phyloP scores from a whole-genome alignment of 345 rosid species.

The Dovyalis caffra region DNA sequence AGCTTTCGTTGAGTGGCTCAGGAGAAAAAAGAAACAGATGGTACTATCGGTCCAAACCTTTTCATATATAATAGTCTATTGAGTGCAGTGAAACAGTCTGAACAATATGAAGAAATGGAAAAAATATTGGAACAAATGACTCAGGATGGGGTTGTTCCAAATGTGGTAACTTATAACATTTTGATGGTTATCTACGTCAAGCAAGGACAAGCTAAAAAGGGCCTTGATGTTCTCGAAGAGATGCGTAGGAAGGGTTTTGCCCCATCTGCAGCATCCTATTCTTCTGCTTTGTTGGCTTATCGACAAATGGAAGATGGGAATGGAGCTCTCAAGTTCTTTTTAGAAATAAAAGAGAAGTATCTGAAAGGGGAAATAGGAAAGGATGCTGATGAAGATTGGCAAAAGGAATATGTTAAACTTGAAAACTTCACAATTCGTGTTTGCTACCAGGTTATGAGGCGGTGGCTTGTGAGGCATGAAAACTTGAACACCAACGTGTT shows the following conservation, averaged over 20 bases:
- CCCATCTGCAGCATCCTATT: slow-evolving; percentile 71
- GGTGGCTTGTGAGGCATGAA: slow-evolving; percentile 69
- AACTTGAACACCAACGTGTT: slow-evolving; percentile 51
- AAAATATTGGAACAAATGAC: slow-evolving; percentile 64
- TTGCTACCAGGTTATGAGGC: slow-evolving; percentile 80
- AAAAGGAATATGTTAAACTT: slow-evolving; percentile 56
- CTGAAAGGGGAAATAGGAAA: slow-evolving; percentile 54
- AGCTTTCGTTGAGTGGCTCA: slow-evolving; percentile 83
- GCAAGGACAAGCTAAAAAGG: slow-evolving; percentile 52
- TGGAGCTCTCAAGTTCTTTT: slow-evolving; percentile 72
- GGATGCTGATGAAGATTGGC: slow-evolving; percentile 49
- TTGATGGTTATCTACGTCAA: slow-evolving; percentile 70
- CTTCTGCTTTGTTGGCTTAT: slow-evolving; percentile 74
- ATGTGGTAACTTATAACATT: slow-evolving; percentile 72
- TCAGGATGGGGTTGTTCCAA: slow-evolving; percentile 57
- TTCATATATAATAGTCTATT: slow-evolving; percentile 73
- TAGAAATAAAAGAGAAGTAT: slow-evolving; percentile 58
- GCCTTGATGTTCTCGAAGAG: slow-evolving; percentile 64
- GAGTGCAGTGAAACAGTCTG: slow-evolving; percentile 65
- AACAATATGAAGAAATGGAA: slow-evolving; percentile 43
- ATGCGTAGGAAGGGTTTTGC: slow-evolving; percentile 53
- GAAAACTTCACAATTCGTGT: slow-evolving; percentile 62
- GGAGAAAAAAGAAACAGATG: slow-evolving; percentile 60
- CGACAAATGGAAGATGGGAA: slow-evolving; percentile 74
- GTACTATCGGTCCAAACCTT: slow-evolving; percentile 57